Conservation (phyloP, 495 filamentous ascomycete genomes). For the Beverwykella pulmonaria region DNA sequence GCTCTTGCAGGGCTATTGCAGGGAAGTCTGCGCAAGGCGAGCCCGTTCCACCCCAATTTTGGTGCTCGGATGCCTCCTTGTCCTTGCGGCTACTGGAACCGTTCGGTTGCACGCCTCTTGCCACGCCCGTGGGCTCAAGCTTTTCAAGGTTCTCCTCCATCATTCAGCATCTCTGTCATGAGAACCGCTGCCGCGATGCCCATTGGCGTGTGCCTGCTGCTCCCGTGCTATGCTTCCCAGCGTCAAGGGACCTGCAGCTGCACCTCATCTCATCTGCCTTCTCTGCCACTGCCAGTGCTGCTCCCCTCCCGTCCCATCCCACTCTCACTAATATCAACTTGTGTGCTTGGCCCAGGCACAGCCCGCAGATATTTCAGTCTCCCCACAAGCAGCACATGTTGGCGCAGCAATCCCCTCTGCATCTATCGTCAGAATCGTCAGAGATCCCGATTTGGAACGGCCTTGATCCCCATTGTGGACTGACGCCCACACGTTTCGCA, state of each 20-base stretch:
- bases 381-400: conserved; percentile 9
- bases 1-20: background rate
- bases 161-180: conserved; percentile 11
- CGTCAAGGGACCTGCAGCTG: conserved; percentile 31
- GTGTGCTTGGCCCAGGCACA: conserved; percentile 30
- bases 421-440: conserved; percentile 31
- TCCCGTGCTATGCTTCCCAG: conserved; percentile 8
- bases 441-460: conserved; percentile 33
- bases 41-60: conserved; percentile 24
- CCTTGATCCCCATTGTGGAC: conserved; percentile 19
- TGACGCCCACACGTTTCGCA: conserved; percentile 11
- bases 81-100: conserved; percentile 36
- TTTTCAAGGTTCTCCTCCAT: conserved; percentile 24
- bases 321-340: background rate
- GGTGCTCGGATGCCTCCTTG: conserved; percentile 15
- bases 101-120: conserved; percentile 36
- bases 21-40: conserved; percentile 12
- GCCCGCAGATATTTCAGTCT: conserved; percentile 33
- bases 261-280: conserved; percentile 31
- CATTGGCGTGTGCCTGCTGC: conserved; percentile 23
- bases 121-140: conserved; percentile 36
- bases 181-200: conserved; percentile 24
- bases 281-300: conserved; percentile 4
- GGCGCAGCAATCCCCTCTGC: conserved; percentile 33
- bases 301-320: background rate